Conservation (phyloP, 2,329 filamentous ascomycete species). For the Colletotrichum zoysiae region DNA sequence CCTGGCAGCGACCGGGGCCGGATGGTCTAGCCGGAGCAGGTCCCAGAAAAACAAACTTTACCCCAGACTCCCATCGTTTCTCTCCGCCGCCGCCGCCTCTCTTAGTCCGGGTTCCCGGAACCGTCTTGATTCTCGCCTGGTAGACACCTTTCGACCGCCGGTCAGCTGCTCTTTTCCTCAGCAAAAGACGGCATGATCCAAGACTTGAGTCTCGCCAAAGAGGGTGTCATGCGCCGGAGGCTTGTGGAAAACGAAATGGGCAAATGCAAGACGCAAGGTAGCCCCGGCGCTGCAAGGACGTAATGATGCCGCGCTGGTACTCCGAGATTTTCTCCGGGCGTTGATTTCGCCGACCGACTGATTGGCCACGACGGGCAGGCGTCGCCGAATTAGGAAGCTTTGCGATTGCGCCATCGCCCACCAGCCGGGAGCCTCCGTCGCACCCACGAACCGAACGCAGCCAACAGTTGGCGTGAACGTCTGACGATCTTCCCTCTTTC, state of each 20-base stretch:
- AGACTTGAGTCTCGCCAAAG: neutral
- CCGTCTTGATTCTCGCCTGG: neutral
- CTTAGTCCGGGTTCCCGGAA: constrained; percentile 8
- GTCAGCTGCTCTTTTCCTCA: constrained; percentile 9
- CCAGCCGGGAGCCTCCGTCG: constrained; percentile 34
- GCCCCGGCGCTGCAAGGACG: constrained; percentile 17
- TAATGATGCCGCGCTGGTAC: constrained; percentile 13
- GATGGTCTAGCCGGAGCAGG: constrained; percentile 24
- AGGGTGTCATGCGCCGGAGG: constrained; percentile 20
- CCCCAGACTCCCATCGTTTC: constrained; percentile 28
- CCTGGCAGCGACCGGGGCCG: constrained; percentile 28
- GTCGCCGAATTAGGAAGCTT: constrained; percentile 42
- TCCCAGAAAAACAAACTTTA: constrained; percentile 22
- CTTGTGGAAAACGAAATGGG: constrained; percentile 4
- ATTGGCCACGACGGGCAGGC: constrained; percentile 35
- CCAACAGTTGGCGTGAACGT: constrained; percentile 24
- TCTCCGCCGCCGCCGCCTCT: constrained; percentile 24
- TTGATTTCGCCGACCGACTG: constrained; percentile 24
- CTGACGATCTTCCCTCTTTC: constrained; percentile 32
- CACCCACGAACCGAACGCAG: constrained; percentile 9
- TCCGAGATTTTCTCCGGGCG: constrained; percentile 38
- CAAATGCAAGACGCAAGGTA: constrained; percentile 28
- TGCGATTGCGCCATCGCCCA: constrained; percentile 42
- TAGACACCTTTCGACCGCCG: constrained; percentile 7
- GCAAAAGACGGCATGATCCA: constrained; percentile 8